phyloP scores from a whole-genome alignment of 2,329 filamentous ascomycete genomes.

The Colletotrichum simmondsii region DNA sequence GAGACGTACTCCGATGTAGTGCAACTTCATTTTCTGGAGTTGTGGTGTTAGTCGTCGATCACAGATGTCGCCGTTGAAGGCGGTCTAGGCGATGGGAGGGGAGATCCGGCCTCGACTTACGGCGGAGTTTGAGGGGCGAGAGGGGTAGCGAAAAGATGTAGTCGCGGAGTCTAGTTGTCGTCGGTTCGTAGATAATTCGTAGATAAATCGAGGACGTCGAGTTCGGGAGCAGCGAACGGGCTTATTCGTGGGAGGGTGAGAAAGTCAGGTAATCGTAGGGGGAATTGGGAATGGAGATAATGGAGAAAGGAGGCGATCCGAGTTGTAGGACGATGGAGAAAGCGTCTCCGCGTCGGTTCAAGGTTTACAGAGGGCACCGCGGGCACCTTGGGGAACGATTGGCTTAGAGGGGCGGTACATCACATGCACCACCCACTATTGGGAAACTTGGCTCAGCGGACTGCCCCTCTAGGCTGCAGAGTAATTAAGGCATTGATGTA shows the following conservation, averaged over 20 bases:
- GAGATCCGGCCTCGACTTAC: slow-evolving; percentile 20
- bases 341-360: slow-evolving; percentile 30
- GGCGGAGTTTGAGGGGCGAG: slow-evolving; percentile 18
- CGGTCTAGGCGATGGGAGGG: slow-evolving; percentile 16
- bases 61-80: neutral
- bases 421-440: slow-evolving; percentile 23
- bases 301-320: slow-evolving; percentile 21
- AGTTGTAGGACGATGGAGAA: slow-evolving; percentile 22
- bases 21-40: slow-evolving; percentile 78
- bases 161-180: neutral
- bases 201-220: neutral
- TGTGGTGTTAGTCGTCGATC: slow-evolving; percentile 8
- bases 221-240: neutral
- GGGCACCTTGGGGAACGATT: slow-evolving; percentile 2
- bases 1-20: slow-evolving; percentile 83
- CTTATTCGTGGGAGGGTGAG: slow-evolving; percentile 3
- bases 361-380: slow-evolving; percentile 10
- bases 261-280: neutral
- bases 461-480: slow-evolving; percentile 29
- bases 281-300: slow-evolving; percentile 11
- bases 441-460: slow-evolving; percentile 10
- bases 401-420: slow-evolving; percentile 20
- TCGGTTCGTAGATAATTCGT: neutral
- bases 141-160: neutral
- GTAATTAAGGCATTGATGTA: slow-evolving; percentile 11